Evolutionary conservation across 305 asterid species (phyloP).

Genomic region (Andrographis paniculata): DNA sequence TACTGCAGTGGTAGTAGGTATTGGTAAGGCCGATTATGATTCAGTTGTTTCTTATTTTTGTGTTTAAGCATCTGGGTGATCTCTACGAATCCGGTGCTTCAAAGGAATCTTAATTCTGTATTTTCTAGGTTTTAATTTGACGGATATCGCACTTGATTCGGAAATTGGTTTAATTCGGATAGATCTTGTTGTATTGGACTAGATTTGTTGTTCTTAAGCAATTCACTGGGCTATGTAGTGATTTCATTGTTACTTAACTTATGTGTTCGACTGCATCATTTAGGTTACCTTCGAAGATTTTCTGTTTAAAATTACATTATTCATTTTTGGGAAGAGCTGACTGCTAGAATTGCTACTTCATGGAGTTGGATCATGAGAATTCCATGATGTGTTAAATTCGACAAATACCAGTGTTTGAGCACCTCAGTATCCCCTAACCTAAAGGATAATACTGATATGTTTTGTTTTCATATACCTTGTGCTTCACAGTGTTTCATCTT

Average conservation of each 20-base stretch:
- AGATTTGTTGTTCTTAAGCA: not conserved
- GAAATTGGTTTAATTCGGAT: not conserved
- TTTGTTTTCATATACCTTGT: no score
- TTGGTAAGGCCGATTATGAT: not conserved
- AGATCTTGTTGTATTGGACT: not conserved
- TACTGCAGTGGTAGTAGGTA: not conserved
- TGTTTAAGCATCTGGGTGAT: conserved; percentile 1
- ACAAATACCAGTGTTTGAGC: no score
- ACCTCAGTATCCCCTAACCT: no score
- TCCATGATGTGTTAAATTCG: no score
- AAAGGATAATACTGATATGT: no score
- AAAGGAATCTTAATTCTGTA: not conserved
- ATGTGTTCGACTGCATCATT: not conserved
- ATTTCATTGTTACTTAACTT: not conserved
- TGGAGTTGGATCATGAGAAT: no score
- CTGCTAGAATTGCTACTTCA: no score
- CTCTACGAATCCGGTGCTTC: not conserved
- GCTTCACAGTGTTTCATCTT: no score
- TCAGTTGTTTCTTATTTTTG: not conserved
- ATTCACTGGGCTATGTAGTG: not conserved
- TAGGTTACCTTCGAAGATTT: not conserved
- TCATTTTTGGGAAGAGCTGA: no score
- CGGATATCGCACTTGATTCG: conserved; percentile 1
- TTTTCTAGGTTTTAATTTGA: conserved; percentile 9
- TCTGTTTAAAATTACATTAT: no score